Evolutionary conservation across 805 yeast genomes (phyloP), one percentile per base, ranked within the genome.

Genomic region (Candida palmyrensis): DNA sequence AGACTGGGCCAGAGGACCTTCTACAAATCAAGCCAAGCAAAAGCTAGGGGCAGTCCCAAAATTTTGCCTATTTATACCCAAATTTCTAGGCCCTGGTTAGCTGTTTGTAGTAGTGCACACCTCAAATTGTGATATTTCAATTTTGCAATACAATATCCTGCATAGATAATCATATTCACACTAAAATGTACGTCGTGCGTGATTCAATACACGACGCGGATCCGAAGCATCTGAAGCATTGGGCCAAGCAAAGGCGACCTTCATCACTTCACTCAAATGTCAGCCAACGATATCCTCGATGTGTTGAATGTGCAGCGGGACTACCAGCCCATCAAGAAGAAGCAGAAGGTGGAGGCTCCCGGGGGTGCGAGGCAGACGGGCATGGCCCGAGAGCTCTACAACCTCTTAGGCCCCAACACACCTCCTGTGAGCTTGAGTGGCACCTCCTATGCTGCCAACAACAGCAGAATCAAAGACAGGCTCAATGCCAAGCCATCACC

Each of bases 311-410:
- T 82, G 42, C 79, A 73, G 42, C 55, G 75, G 29, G 74, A 68
- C 38, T 54, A 35, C 33, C 68, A 59, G 38, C 69, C 66, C 13
- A 55, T 61, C 6, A 66, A 62, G 48, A 70, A 68, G 48, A 63
- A 65, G 36, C 66, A 59, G 31, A 63, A 56, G 29, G 45, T 48
- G 12, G 38, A 47, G 2, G 30, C 29, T 32, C 58, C 48, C 5
- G 41, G 47, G 3, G 18, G 39, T 6, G 48, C 46, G 3, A 48
- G 61, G 30, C 64, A 68, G 28, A 65, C 78, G 2, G 95, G 95
- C 17, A 82, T 90, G 76, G 89, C 85, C 41, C 73, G 97, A 45
- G 98, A 92, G 54, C 65, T 92, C 34, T 89, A 82, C 57, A 83
- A 82, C 43, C 68, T 94, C 33, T 65, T 92, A 25, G 98, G 99